Conservation (phyloP, 441 rosid genomes). For the Erysimum cheiri region DNA sequence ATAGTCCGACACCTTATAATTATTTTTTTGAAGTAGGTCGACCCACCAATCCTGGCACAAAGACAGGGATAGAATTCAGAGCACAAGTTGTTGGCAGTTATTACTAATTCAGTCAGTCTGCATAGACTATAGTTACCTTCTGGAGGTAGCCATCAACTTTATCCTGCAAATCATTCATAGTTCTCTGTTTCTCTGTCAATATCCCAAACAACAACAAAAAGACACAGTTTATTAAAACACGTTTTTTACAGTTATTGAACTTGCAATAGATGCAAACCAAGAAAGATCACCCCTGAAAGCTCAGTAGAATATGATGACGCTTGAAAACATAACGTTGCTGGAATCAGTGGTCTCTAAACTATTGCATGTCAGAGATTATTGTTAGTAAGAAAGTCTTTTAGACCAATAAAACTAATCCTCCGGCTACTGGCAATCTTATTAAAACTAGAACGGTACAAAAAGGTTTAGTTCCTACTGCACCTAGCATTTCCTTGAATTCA, state of each 20-base stretch:
- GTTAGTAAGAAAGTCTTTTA: constrained; percentile 11
- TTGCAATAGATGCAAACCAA: constrained; percentile 21
- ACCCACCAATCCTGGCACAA: constrained; percentile 93
- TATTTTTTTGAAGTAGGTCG: constrained; percentile 83
- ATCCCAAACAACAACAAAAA: constrained; percentile 32
- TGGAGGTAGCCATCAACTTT: constrained; percentile 77
- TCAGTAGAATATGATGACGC: constrained; percentile 11
- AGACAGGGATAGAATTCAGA: constrained; percentile 28
- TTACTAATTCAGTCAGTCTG: constrained; percentile 16
- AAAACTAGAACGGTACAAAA: constrained; percentile 11
- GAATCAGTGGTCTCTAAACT: background rate
- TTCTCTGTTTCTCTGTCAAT: constrained; percentile 69
- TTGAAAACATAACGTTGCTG: constrained; percentile 14
- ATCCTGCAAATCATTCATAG: constrained; percentile 56
- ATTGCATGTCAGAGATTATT: constrained; percentile 8
- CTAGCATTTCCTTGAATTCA: constrained; percentile 16
- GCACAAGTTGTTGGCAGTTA: background rate
- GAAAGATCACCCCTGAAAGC: constrained; percentile 22
- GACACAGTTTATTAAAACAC: background rate
- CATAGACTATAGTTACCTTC: constrained; percentile 59
- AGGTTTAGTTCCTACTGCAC: constrained; percentile 9
- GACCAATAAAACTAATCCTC: constrained; percentile 3
- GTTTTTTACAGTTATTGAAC: background rate
- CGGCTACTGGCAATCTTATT: constrained; percentile 6
- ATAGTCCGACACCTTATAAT: constrained; percentile 72